These are phyloP conservation scores for Zhuliangozyma parablackwelliae DNA, from an alignment of 1,139 yeast genomes.

Conservation along the genomic window DNA sequence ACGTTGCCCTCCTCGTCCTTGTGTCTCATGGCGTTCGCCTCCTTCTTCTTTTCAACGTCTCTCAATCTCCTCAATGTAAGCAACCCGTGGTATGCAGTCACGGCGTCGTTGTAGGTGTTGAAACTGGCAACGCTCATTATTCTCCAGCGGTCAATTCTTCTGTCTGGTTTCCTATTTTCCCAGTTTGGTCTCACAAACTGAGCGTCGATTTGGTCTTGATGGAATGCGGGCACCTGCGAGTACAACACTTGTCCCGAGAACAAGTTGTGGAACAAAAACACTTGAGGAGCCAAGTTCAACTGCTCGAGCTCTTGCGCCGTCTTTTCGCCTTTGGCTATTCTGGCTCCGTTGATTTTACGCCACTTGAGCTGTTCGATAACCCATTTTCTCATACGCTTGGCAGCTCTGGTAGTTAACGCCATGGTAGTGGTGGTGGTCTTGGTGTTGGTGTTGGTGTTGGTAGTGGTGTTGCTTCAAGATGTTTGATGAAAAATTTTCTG, in stretches of 20 bases:
- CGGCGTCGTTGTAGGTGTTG: slow-evolving; percentile 59
- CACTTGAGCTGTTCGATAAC: slow-evolving; percentile 46
- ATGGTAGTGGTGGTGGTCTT: no score
- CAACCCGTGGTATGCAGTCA: slow-evolving; percentile 70
- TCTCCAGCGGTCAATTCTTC: slow-evolving; percentile 86
- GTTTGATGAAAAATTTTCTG: no score
- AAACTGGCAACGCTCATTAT: slow-evolving; percentile 83
- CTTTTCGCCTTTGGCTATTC: slow-evolving; percentile 36
- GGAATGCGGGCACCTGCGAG: slow-evolving; percentile 75
- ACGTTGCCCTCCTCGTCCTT: slow-evolving; percentile 74
- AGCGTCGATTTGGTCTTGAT: slow-evolving; percentile 65
- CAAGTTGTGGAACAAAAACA: slow-evolving; percentile 75
- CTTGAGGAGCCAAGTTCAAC: slow-evolving; percentile 66
- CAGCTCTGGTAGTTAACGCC: slow-evolving; percentile 24
- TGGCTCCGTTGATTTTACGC: slow-evolving; percentile 41
- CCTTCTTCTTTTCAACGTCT: slow-evolving; percentile 54
- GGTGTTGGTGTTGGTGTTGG: no score
- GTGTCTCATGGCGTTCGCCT: slow-evolving; percentile 66
- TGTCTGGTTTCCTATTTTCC: slow-evolving; percentile 77
- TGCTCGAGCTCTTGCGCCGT: slow-evolving; percentile 25
- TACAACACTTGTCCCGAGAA: slow-evolving; percentile 88
- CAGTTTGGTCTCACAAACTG: slow-evolving; percentile 80
- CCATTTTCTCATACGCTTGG: slow-evolving; percentile 48
- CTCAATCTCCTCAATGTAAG: slow-evolving; percentile 71
- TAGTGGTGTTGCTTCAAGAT: no score